Conservation (phyloP, 176 grass and related monocot species). For the Raddia guianensis region DNA sequence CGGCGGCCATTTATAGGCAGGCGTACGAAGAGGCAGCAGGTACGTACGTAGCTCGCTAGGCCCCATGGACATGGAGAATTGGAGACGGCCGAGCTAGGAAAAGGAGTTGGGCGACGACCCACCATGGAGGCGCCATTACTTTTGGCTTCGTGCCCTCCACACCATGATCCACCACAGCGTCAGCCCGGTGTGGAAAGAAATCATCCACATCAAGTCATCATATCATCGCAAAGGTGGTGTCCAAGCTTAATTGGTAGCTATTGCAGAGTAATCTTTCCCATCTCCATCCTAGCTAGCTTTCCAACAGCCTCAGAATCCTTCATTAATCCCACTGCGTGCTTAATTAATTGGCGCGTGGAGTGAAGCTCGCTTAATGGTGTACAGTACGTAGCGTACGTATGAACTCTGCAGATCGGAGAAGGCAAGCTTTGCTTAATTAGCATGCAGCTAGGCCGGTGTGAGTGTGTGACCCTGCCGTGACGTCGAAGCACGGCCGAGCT, state of each 20-base stretch:
- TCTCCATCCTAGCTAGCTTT: no score
- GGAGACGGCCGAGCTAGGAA: neutral
- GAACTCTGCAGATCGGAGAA: neutral
- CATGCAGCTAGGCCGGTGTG: neutral
- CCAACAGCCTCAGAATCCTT: no score
- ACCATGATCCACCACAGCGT: no score
- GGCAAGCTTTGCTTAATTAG: neutral
- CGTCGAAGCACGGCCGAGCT: neutral
- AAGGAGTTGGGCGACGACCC: slow-evolving; percentile 50
- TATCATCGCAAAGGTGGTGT: no score
- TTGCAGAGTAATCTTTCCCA: no score
- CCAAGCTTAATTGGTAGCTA: no score
- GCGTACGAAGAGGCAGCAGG: slow-evolving; percentile 22
- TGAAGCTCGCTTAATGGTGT: neutral
- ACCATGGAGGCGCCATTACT: slow-evolving; percentile 50
- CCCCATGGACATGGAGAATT: neutral
- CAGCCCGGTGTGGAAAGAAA: no score
- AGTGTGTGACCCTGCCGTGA: slow-evolving; percentile 9
- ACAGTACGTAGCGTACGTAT: neutral
- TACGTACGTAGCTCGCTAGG: neutral
- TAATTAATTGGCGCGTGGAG: neutral
- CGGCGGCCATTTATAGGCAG: slow-evolving; percentile 37
- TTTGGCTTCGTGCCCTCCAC: neutral
- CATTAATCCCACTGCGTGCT: no score
- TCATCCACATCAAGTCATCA: no score